These are phyloP conservation scores for Lentinus brumalis DNA, from an alignment of 768 basidiomycete genomes.

Conservation along the genomic window DNA sequence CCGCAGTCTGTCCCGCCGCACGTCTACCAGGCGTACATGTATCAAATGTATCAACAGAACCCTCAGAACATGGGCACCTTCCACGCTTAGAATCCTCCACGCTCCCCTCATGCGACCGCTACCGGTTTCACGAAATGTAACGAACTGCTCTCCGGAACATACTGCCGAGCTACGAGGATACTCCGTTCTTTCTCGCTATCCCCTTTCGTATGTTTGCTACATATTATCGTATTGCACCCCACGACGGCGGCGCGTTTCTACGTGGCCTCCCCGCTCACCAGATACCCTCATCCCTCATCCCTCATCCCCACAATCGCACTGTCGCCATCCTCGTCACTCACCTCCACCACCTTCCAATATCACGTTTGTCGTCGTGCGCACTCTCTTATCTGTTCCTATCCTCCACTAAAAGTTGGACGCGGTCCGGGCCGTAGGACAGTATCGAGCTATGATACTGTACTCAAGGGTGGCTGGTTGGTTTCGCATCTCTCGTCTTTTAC, in stretches of 20 bases:
- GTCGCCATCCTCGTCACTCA: background rate
- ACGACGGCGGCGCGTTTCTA: background rate
- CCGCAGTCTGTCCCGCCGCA: slow-evolving; percentile 64
- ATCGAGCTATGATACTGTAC: slow-evolving; percentile 17
- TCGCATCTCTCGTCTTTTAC: slow-evolving; percentile 17
- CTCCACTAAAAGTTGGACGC: slow-evolving; percentile 23
- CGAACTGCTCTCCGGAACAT: slow-evolving; percentile 23
- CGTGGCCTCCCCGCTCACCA: slow-evolving; percentile 5
- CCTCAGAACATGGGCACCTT: slow-evolving; percentile 79
- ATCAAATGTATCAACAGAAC: slow-evolving; percentile 77
- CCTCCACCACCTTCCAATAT: slow-evolving; percentile 10
- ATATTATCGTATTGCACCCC: slow-evolving; percentile 17
- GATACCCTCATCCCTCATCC: slow-evolving; percentile 21
- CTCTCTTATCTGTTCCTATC: slow-evolving; percentile 22
- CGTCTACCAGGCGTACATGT: slow-evolving; percentile 82
- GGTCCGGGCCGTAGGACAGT: slow-evolving; percentile 20
- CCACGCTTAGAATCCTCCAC: slow-evolving; percentile 36
- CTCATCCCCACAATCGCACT: slow-evolving; percentile 4
- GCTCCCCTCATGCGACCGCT: slow-evolving; percentile 14
- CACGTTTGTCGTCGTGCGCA: slow-evolving; percentile 20
- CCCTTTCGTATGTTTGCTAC: slow-evolving; percentile 15
- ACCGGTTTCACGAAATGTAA: slow-evolving; percentile 26
- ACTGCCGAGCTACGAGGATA: slow-evolving; percentile 24
- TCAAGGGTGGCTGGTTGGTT: slow-evolving; percentile 25
- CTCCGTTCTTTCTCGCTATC: slow-evolving; percentile 17